Conservation (phyloP, 495 filamentous ascomycete species). For the Penicillium antarcticum region DNA sequence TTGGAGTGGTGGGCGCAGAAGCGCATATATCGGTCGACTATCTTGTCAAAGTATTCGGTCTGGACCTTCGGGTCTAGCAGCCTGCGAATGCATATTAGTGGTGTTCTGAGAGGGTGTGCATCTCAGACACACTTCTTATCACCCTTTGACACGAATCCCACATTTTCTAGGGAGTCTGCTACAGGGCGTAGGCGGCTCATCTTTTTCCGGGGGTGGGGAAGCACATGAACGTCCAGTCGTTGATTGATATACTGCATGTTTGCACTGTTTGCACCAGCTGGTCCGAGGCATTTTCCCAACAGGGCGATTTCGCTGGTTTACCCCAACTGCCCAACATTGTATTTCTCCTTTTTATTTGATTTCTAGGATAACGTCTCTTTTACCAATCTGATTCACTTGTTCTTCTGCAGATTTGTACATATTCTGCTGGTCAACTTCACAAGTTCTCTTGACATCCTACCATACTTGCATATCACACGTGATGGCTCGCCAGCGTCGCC, state of each 20-base stretch:
- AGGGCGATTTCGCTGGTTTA: slow-evolving; percentile 3
- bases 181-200: slow-evolving; percentile 70
- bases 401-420: slow-evolving; percentile 16
- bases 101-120: background rate
- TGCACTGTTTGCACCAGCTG: slow-evolving; percentile 20
- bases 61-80: slow-evolving; percentile 73
- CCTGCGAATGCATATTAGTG: slow-evolving; percentile 40
- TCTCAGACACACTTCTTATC: slow-evolving; percentile 60
- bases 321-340: slow-evolving; percentile 27
- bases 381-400: background rate
- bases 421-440: slow-evolving; percentile 9
- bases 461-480: slow-evolving; percentile 20
- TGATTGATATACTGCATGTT: slow-evolving; percentile 8
- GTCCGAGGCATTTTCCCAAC: slow-evolving; percentile 23
- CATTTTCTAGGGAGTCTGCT: slow-evolving; percentile 69
- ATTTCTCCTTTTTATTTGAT: slow-evolving; percentile 7
- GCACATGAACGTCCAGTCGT: slow-evolving; percentile 5
- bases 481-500: slow-evolving; percentile 40
- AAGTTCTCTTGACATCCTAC: slow-evolving; percentile 8
- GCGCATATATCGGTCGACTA: slow-evolving; percentile 79
- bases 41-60: slow-evolving; percentile 79
- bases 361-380: background rate
- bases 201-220: slow-evolving; percentile 15
- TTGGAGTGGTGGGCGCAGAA: slow-evolving; percentile 74
- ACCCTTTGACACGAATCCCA: slow-evolving; percentile 85